Evolutionary conservation across 495 filamentous ascomycete genomes (phyloP).

Genomic region (Tricharina praecox): DNA sequence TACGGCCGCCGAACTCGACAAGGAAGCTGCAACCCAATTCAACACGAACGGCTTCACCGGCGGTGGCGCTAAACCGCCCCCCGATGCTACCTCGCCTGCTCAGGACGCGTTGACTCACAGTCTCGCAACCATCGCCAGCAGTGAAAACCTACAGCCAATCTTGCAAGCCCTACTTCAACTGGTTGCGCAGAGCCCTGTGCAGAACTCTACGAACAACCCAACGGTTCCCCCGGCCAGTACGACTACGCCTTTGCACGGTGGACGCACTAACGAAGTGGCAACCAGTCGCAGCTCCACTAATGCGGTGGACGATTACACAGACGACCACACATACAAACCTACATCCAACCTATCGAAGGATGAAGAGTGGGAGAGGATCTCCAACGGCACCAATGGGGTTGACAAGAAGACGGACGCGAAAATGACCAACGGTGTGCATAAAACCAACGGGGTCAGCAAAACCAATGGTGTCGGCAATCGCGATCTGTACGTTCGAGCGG

Average conservation of each 20-base stretch:
- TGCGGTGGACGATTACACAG: not conserved
- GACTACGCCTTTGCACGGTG: no score
- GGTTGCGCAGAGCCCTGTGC: not conserved
- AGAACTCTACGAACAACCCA: not conserved
- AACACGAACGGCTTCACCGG: not conserved
- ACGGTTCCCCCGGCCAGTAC: not conserved
- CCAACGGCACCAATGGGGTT: not conserved
- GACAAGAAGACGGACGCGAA: no score
- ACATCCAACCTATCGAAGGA: not conserved
- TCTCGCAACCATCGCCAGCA: not conserved
- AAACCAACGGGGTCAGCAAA: not conserved
- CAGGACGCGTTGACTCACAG: not conserved
- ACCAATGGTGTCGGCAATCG: no score
- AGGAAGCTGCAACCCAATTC: not conserved
- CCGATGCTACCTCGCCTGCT: not conserved
- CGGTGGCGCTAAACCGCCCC: not conserved
- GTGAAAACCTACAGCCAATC: not conserved
- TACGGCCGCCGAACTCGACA: not conserved
- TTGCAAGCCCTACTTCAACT: not conserved
- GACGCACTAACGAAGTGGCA: not conserved
- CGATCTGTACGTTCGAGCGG: no score
- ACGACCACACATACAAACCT: not conserved
- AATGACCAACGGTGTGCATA: not conserved
- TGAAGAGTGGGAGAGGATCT: not conserved
- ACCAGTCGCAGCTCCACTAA: not conserved